Conservation (phyloP, 2,329 filamentous ascomycete genomes). For the Triangularia verruculosa region DNA sequence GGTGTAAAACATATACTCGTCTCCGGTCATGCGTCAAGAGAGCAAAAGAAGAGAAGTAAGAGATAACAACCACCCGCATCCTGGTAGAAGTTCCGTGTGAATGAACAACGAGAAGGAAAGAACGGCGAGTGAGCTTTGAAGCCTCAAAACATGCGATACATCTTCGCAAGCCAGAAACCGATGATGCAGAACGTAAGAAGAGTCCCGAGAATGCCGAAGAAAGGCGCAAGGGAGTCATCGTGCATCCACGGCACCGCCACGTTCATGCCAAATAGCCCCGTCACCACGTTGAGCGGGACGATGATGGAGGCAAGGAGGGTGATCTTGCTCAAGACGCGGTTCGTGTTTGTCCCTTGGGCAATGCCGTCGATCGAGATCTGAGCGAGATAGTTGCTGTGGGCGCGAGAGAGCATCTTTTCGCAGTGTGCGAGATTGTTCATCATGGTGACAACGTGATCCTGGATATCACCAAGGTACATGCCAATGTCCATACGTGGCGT, state of each 20-base stretch:
- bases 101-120: neutral
- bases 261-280: conserved; percentile 86
- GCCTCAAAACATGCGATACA: conserved; percentile 17
- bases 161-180: conserved; percentile 45
- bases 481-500: conserved; percentile 96
- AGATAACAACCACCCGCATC: neutral
- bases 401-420: conserved; percentile 93
- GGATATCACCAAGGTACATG: conserved; percentile 93
- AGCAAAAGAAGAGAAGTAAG: neutral
- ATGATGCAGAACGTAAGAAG: conserved; percentile 53
- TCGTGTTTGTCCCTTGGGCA: conserved; percentile 80
- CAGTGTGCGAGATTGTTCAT: conserved; percentile 94
- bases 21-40: neutral
- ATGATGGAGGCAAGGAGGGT: conserved; percentile 91
- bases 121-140: too few species aligned
- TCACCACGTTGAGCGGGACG: conserved; percentile 93
- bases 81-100: neutral
- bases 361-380: conserved; percentile 92
- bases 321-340: conserved; percentile 89
- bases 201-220: conserved; percentile 49
- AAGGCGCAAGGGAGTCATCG: conserved; percentile 51
- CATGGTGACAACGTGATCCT: conserved; percentile 99
- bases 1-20: neutral
- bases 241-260: conserved; percentile 65
- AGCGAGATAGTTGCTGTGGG: conserved; percentile 93